Conservation (phyloP, 495 filamentous ascomycete species). For the Lophiostoma macrostomum region DNA sequence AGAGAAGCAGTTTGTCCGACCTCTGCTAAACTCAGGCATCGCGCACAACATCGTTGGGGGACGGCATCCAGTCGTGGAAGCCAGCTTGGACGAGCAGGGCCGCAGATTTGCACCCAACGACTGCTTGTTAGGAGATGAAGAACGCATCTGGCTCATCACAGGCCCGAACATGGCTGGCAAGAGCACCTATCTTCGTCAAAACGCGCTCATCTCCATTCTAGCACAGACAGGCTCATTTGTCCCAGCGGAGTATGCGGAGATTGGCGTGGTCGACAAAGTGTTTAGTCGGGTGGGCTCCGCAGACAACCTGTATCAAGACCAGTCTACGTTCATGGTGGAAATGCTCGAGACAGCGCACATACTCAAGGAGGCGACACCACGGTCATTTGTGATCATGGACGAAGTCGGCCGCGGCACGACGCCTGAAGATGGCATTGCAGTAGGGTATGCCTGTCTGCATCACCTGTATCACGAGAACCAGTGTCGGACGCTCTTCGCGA, state of each 20-base stretch:
- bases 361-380: slow-evolving; percentile 59
- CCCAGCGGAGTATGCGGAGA: slow-evolving; percentile 76
- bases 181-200: slow-evolving; percentile 90
- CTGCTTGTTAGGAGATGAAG: slow-evolving; percentile 64
- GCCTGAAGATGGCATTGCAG: slow-evolving; percentile 81
- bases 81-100: slow-evolving; percentile 73
- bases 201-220: slow-evolving; percentile 87
- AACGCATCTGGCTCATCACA: slow-evolving; percentile 83
- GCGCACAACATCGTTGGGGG: slow-evolving; percentile 72
- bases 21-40: slow-evolving; percentile 56
- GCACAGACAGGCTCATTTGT: slow-evolving; percentile 92
- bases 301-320: slow-evolving; percentile 85
- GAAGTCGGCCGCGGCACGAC: slow-evolving; percentile 94
- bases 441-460: slow-evolving; percentile 83
- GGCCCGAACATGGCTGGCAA: slow-evolving; percentile 99
- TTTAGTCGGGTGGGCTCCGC: slow-evolving; percentile 85
- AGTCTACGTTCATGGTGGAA: slow-evolving; percentile 94
- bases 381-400: slow-evolving; percentile 97
- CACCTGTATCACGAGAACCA: slow-evolving; percentile 73
- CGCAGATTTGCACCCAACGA: slow-evolving; percentile 83
- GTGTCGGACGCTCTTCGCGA: slow-evolving; percentile 84
- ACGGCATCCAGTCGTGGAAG: slow-evolving; percentile 84
- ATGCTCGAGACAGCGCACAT: slow-evolving; percentile 77
- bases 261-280: slow-evolving; percentile 87
- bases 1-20: slow-evolving; percentile 70